Conservation (phyloP, 305 asterid genomes). For the Solanum aculeatissimum region DNA sequence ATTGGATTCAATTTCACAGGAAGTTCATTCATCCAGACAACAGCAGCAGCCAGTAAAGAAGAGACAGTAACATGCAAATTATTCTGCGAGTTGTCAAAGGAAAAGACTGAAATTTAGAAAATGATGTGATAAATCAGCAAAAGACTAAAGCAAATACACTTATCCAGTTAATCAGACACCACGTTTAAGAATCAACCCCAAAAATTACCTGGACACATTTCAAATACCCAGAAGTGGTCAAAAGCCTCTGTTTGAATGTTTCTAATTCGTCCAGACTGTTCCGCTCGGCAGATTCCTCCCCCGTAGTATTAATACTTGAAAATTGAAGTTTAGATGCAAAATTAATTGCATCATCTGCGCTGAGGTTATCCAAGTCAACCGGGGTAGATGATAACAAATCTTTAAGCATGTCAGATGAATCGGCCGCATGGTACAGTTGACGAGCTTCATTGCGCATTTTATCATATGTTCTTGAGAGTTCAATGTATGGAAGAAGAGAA, state of each 20-base stretch:
- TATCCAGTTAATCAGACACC: not conserved
- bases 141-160: not conserved
- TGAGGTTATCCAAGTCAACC: slow-evolving; percentile 54
- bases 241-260: slow-evolving; percentile 77
- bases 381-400: slow-evolving; percentile 39
- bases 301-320: slow-evolving; percentile 24
- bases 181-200: not conserved
- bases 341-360: slow-evolving; percentile 74
- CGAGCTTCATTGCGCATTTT: slow-evolving; percentile 92
- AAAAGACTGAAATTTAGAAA: not conserved
- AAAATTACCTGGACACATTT: slow-evolving; percentile 85
- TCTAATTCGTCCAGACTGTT: slow-evolving; percentile 65
- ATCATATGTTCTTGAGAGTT: slow-evolving; percentile 81
- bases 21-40: slow-evolving; percentile 95
- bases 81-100: slow-evolving; percentile 35
- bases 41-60: slow-evolving; percentile 89
- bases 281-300: slow-evolving; percentile 46
- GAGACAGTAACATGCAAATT: slow-evolving; percentile 88
- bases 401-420: slow-evolving; percentile 55
- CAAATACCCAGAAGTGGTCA: slow-evolving; percentile 89
- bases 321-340: slow-evolving; percentile 69
- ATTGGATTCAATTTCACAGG: slow-evolving; percentile 84
- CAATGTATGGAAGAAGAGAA: slow-evolving; percentile 75
- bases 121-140: not conserved
- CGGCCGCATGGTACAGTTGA: slow-evolving; percentile 53